These are phyloP conservation scores for Diutina rugosa DNA, from an alignment of 1,139 yeast species.

Conservation along the genomic window DNA sequence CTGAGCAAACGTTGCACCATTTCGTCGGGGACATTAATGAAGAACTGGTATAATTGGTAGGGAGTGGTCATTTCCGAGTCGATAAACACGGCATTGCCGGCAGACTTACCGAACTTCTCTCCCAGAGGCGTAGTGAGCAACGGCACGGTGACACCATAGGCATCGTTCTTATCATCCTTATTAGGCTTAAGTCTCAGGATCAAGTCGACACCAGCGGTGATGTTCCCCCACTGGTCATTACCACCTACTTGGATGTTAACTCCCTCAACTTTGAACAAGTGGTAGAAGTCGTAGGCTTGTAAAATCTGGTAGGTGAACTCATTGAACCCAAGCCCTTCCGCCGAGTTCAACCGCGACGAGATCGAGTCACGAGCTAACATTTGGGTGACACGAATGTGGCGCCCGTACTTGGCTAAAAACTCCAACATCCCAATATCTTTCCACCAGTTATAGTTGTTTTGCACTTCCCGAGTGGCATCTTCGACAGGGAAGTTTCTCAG, in stretches of 20 bases:
- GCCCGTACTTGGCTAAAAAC: constrained; percentile 68
- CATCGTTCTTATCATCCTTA: constrained; percentile 10
- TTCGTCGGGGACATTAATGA: constrained; percentile 68
- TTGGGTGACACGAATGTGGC: constrained; percentile 66
- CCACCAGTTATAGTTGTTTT: constrained; percentile 85
- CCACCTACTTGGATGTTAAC: constrained; percentile 88
- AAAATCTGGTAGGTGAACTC: constrained; percentile 88
- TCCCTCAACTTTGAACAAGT: constrained; percentile 43
- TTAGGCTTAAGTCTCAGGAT: constrained; percentile 43
- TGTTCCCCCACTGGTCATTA: constrained; percentile 97
- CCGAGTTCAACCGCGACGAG: constrained; percentile 54
- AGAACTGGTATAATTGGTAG: constrained; percentile 75
- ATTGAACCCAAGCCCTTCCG: constrained; percentile 77
- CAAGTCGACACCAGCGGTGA: constrained; percentile 89
- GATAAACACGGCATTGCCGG: constrained; percentile 92
- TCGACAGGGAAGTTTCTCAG: constrained; percentile 34
- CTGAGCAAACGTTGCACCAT: constrained; percentile 59
- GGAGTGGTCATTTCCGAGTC: constrained; percentile 63
- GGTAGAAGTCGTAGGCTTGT: constrained; percentile 92
- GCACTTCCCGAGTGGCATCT: constrained; percentile 17
- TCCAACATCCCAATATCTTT: constrained; percentile 57
- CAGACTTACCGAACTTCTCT: constrained; percentile 92
- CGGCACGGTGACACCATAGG: constrained; percentile 83
- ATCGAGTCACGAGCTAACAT: constrained; percentile 90
- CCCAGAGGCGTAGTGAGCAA: constrained; percentile 80